Percentiles rank a stretch among this genome's conserved stretches.
Evolutionary conservation across 1,284 basidiomycete genomes (phyloP).

Genomic region (Puccinia coronata): DNA sequence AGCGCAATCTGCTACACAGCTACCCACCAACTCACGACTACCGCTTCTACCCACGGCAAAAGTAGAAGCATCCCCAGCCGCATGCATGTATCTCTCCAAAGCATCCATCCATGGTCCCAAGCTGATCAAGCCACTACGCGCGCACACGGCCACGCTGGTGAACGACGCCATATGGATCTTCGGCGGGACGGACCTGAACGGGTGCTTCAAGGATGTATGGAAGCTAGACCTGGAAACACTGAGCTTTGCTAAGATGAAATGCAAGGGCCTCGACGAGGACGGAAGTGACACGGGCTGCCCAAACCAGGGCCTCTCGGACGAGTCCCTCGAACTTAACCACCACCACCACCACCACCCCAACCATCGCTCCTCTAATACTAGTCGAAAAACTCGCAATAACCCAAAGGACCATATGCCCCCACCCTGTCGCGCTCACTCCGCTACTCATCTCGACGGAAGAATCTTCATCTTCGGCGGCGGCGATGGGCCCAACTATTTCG

Average conservation of each 20-base stretch:
- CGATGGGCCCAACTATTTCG: slow-evolving; percentile 54
- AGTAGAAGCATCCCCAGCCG: slow-evolving; percentile 36
- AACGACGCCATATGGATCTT: slow-evolving; percentile 51
- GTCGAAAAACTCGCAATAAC: slow-evolving; percentile 8
- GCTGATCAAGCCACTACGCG: slow-evolving; percentile 52
- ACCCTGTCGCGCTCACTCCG: slow-evolving; percentile 44
- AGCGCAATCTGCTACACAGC: neutral
- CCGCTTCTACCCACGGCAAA: slow-evolving; percentile 1
- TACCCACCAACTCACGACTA: neutral
- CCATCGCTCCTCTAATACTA: slow-evolving; percentile 50
- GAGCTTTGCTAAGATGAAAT: slow-evolving; percentile 33
- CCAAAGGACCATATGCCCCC: slow-evolving; percentile 48
- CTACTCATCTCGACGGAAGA: slow-evolving; percentile 49
- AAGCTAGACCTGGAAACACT: slow-evolving; percentile 52
- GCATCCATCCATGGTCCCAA: slow-evolving; percentile 51
- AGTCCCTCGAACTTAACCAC: slow-evolving; percentile 33
- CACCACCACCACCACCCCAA: slow-evolving; percentile 46
- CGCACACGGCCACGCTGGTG: slow-evolving; percentile 52
- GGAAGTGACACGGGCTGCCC: neutral
- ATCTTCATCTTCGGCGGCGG: slow-evolving; percentile 54
- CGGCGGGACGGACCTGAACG: slow-evolving; percentile 53
- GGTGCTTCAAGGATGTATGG: slow-evolving; percentile 53
- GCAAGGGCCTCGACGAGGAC: slow-evolving; percentile 43
- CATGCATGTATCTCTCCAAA: slow-evolving; percentile 52
- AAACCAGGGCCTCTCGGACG: slow-evolving; percentile 45